These are phyloP conservation scores for Gryganskiella cystojenkinii DNA, from an alignment of 192 early-diverging fungal genomes.

Conservation along the genomic window DNA sequence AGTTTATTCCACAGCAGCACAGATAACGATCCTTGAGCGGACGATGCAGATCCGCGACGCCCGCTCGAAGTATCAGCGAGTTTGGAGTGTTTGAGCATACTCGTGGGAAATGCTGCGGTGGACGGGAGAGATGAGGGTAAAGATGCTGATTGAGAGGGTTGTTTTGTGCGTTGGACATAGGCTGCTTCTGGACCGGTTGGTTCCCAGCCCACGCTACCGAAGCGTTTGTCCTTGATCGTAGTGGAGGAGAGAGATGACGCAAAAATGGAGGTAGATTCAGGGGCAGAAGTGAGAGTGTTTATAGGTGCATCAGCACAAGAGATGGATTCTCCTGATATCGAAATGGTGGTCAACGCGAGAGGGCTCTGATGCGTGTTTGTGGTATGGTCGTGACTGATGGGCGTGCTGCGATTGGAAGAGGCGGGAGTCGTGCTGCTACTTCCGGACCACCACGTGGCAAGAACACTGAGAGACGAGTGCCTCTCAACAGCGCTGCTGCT, in stretches of 20 bases:
- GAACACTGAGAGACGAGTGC: constrained; percentile 11
- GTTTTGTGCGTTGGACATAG: neutral
- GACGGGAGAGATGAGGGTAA: constrained; percentile 34
- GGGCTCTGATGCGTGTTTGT: constrained; percentile 7
- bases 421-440: neutral
- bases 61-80: neutral
- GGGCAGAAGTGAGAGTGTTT: neutral
- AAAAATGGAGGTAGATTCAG: neutral
- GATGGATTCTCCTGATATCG: too few relatives aligned
- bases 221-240: neutral
- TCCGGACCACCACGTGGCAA: constrained; percentile 41
- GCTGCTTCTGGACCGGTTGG: constrained; percentile 33
- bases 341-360: neutral
- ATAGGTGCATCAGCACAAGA: neutral
- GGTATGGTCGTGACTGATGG: constrained; percentile 6
- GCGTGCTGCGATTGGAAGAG: constrained; percentile 8
- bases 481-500: neutral
- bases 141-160: neutral
- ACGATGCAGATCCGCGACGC: constrained; percentile 26
- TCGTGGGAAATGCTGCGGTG: constrained; percentile 18
- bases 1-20: constrained; percentile 28
- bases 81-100: constrained; percentile 23
- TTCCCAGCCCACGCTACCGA: constrained; percentile 33
- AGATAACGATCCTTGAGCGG: constrained; percentile 16
- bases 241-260: neutral